Evolutionary conservation across 1,284 basidiomycete genomes (phyloP).

Genomic region (Trichosporon coremiiforme): DNA sequence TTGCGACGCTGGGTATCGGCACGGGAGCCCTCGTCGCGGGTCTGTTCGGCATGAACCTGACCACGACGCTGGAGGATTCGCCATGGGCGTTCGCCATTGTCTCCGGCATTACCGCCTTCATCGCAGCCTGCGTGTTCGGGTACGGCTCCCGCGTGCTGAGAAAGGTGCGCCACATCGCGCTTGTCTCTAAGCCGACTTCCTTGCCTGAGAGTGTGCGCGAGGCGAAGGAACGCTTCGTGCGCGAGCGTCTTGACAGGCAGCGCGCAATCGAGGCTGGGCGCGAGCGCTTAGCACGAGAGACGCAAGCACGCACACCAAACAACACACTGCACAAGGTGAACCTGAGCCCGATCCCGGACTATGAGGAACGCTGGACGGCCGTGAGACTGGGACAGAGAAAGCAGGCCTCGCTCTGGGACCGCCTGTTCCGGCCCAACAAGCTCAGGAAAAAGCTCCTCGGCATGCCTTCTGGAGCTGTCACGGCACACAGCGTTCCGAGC

Average conservation of each 20-base stretch:
- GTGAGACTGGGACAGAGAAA: slow-evolving; percentile 24
- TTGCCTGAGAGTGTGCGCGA: slow-evolving; percentile 29
- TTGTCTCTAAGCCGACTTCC: slow-evolving; percentile 28
- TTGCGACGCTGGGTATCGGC: slow-evolving; percentile 88
- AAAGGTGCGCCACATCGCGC: slow-evolving; percentile 50
- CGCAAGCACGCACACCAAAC: background rate
- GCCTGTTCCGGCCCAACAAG: slow-evolving; percentile 29
- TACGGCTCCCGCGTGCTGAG: slow-evolving; percentile 50
- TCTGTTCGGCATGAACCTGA: slow-evolving; percentile 92
- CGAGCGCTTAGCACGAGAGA: background rate
- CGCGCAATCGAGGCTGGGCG: slow-evolving; percentile 23
- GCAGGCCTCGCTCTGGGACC: slow-evolving; percentile 28
- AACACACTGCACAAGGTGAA: background rate
- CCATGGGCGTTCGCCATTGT: slow-evolving; percentile 56
- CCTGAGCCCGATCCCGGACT: slow-evolving; percentile 25
- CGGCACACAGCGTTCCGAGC: background rate
- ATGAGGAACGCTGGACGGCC: slow-evolving; percentile 28
- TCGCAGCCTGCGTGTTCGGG: slow-evolving; percentile 48
- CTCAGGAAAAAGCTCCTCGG: slow-evolving; percentile 27
- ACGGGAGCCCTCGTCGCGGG: slow-evolving; percentile 88
- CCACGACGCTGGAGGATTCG: slow-evolving; percentile 50
- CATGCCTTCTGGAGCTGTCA: background rate
- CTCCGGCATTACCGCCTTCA: slow-evolving; percentile 42
- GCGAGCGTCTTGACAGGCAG: slow-evolving; percentile 24
- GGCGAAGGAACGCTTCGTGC: slow-evolving; percentile 30